phyloP scores from a whole-genome alignment of 345 rosid species.

The Excoecaria cochinchinensis region DNA sequence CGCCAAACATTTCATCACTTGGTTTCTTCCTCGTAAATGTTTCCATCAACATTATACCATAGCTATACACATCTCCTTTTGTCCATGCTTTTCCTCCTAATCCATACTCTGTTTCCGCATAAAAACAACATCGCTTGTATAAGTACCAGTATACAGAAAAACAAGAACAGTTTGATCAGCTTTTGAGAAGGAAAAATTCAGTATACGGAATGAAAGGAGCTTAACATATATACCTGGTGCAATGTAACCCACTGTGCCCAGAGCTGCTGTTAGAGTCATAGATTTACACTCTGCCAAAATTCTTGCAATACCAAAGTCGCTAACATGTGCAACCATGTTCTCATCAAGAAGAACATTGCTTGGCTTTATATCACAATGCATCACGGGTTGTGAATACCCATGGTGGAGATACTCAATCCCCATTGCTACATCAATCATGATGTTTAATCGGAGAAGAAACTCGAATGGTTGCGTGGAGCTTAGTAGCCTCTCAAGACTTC shows the following conservation, averaged over 20 bases:
- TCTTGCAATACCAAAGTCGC: slow-evolving; percentile 9
- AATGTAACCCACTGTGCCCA: slow-evolving; percentile 10
- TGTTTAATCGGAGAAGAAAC: neutral
- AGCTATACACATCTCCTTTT: slow-evolving; percentile 17
- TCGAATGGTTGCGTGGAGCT: neutral
- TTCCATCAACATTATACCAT: slow-evolving; percentile 20
- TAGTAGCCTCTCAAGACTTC: neutral
- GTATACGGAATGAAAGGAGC: neutral
- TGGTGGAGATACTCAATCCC: slow-evolving; percentile 13
- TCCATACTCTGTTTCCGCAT: slow-evolving; percentile 15
- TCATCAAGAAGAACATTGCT: slow-evolving; percentile 3
- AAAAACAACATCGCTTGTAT: neutral
- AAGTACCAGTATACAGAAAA: neutral
- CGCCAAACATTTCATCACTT: neutral
- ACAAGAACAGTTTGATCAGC: neutral
- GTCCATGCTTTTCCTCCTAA: slow-evolving; percentile 13
- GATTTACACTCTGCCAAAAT: slow-evolving; percentile 6
- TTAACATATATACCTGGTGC: slow-evolving; percentile 5
- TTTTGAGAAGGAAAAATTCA: neutral
- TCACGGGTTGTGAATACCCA: neutral
- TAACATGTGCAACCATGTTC: slow-evolving; percentile 10
- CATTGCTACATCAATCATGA: slow-evolving; percentile 3
- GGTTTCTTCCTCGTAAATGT: slow-evolving; percentile 26
- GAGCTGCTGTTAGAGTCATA: neutral
- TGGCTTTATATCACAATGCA: slow-evolving; percentile 11